Percentiles rank a stretch among this genome's conserved stretches.
phyloP scores from a whole-genome alignment of 1,284 basidiomycete species.

The Earliella scabrosa region DNA sequence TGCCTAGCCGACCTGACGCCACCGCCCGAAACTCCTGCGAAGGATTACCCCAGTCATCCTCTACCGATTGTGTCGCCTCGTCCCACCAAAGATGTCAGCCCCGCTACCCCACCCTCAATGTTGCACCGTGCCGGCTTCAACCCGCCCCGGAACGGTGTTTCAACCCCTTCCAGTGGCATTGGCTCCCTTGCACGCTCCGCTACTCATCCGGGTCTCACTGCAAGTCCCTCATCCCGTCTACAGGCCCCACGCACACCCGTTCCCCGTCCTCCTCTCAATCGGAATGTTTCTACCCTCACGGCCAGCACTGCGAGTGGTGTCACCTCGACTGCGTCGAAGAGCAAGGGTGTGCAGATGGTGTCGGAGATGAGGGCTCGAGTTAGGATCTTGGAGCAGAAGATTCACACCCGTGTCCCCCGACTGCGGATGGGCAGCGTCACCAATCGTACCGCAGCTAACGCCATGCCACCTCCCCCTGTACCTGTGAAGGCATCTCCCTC shows the following conservation, averaged over 20 bases:
- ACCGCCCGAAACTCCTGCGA: slow-evolving; percentile 43
- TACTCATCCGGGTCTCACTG: slow-evolving; percentile 51
- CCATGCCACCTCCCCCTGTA: slow-evolving; percentile 36
- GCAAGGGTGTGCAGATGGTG: slow-evolving; percentile 86
- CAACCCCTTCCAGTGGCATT: slow-evolving; percentile 43
- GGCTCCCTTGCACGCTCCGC: slow-evolving; percentile 60
- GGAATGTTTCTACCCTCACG: slow-evolving; percentile 45
- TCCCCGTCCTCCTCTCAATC: slow-evolving; percentile 47
- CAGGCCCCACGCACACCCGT: slow-evolving; percentile 48
- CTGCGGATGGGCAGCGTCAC: slow-evolving; percentile 77
- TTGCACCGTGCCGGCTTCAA: slow-evolving; percentile 56
- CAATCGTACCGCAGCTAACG: slow-evolving; percentile 47
- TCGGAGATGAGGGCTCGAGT: slow-evolving; percentile 85
- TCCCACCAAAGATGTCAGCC: slow-evolving; percentile 25
- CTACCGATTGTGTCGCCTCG: slow-evolving; percentile 32
- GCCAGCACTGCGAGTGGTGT: slow-evolving; percentile 42
- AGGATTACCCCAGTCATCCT: slow-evolving; percentile 30
- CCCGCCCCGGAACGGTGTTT: slow-evolving; percentile 45
- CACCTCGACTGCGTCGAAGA: slow-evolving; percentile 57
- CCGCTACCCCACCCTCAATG: slow-evolving; percentile 44
- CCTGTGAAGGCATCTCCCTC: slow-evolving; percentile 30
- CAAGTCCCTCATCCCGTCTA: slow-evolving; percentile 47
- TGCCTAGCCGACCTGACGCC: slow-evolving; percentile 62
- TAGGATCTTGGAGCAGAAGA: slow-evolving; percentile 79
- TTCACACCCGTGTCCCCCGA: slow-evolving; percentile 81